Conservation (phyloP, 768 basidiomycete genomes). For the Leucocoprinus leucothites region DNA sequence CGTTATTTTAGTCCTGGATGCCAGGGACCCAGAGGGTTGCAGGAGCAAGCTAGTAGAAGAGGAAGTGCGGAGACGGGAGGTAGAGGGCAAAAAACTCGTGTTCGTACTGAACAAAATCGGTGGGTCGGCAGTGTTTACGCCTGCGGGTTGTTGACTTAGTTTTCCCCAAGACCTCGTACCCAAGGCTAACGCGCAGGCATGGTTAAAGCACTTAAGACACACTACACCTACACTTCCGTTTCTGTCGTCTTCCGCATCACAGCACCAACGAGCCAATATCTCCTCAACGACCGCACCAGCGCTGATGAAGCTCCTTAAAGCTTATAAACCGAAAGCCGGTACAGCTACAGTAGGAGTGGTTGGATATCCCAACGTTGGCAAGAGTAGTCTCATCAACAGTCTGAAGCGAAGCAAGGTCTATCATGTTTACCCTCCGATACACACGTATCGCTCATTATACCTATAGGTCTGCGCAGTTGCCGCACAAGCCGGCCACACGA, state of each 20-base stretch:
- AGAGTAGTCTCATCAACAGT: slow-evolving; percentile 92
- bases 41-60: slow-evolving; percentile 91
- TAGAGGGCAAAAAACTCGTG: slow-evolving; percentile 87
- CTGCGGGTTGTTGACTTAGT: not conserved
- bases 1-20: slow-evolving; percentile 86
- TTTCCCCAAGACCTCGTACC: slow-evolving; percentile 76
- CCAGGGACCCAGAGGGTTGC: slow-evolving; percentile 93
- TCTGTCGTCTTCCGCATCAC: slow-evolving; percentile 72
- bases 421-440: not conserved
- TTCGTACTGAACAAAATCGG: slow-evolving; percentile 98
- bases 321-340: slow-evolving; percentile 68
- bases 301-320: slow-evolving; percentile 79
- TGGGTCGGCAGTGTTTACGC: slow-evolving; percentile 31
- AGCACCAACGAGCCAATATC: slow-evolving; percentile 77
- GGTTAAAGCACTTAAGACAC: slow-evolving; percentile 91
- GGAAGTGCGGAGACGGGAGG: slow-evolving; percentile 82
- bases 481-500: slow-evolving; percentile 92
- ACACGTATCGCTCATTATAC: slow-evolving; percentile 3
- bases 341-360: slow-evolving; percentile 88
- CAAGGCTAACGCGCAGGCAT: slow-evolving; percentile 79
- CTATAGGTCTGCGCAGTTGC: slow-evolving; percentile 87
- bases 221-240: slow-evolving; percentile 92
- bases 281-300: slow-evolving; percentile 75
- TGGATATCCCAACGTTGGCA: slow-evolving; percentile 97
- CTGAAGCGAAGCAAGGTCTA: slow-evolving; percentile 78